These are phyloP conservation scores for Vigna nakashimae DNA, from an alignment of 306 rosid genomes.

Conservation along the genomic window DNA sequence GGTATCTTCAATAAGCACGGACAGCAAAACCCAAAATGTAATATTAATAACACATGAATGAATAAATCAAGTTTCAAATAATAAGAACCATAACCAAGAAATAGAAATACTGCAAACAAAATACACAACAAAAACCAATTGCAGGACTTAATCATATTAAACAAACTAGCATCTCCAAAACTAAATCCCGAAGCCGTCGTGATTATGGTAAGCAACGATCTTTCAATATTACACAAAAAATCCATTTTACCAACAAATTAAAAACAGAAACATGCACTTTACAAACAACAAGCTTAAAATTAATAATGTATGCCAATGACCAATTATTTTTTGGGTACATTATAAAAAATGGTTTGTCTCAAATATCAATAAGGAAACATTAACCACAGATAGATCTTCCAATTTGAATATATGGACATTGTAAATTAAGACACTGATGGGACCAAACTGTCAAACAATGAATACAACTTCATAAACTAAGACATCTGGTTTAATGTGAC, in stretches of 20 bases:
- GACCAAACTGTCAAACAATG: conserved; percentile 31
- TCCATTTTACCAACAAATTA: not conserved
- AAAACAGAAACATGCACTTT: conserved; percentile 10
- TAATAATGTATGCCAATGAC: not conserved
- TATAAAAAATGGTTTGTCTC: conserved; percentile 21
- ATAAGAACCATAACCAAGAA: not conserved
- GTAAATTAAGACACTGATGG: conserved; percentile 1
- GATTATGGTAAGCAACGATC: not conserved
- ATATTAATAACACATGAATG: conserved; percentile 38
- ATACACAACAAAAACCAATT: conserved; percentile 22
- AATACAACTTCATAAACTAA: conserved; percentile 32
- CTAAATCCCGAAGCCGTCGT: conserved; percentile 21
- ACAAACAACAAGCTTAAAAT: conserved; percentile 37
- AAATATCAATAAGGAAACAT: conserved; percentile 1
- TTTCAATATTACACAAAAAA: not conserved
- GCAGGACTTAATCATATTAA: conserved; percentile 7
- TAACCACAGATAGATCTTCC: conserved; percentile 1
- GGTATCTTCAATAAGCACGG: conserved; percentile 65
- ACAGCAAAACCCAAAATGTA: conserved; percentile 35
- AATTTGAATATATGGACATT: conserved; percentile 17
- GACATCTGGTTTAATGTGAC: conserved; percentile 5
- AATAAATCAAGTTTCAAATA: conserved; percentile 14
- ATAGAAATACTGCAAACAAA: conserved; percentile 7
- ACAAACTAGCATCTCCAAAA: conserved; percentile 16
- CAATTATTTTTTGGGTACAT: not conserved